Base-by-base conservation (phyloP, 495 filamentous ascomycete species). In the Paragyromitra xinjiangensis region DNA sequence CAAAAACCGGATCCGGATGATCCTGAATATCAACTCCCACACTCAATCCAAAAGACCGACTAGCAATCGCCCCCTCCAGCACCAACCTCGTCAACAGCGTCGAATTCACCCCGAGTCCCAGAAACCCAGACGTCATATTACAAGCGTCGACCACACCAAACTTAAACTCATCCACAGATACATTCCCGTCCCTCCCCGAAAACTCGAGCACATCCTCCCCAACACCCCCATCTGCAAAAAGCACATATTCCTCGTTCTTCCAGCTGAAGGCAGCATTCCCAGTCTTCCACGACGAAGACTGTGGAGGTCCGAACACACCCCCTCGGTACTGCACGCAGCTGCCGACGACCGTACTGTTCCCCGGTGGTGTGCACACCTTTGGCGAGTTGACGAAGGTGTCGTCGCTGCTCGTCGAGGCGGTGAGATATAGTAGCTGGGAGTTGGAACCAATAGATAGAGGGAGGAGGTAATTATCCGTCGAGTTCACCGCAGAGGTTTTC, bases 1-100 rank as follows among this genome's bases (percentile, higher is more conserved):
- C 73, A 26, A 69, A 11, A 73, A 79, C 64, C 2, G 69, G 64
- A 19, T 58, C 63, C 8, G 76, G 50, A 69, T 70, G 55, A 22
- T 80, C 64, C 48, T 29, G 51, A 45, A 81, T 77, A 73, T 81
- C 79, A 45, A 81, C 39, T 22, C 79, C 79, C n/a, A 81, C 79
- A 78, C 71, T 56, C 14, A 80, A 26, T 5, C 78, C 78, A 67
- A 75, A 80, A 5, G 77, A 75, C 40, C 45, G 56, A 16, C 67
- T 56, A 4, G 19, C 58, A 34, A 80, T 62, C 39, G n/a, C 26
- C 6, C 50, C 45, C 14, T 76, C 71, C n/a, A 51, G 45, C 50
- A 69, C 55, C 53, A 80, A 45, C 29, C 53, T 55, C 4, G 9
- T 51, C 37, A 80, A 34, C 19, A 80, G 8, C 22, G 78, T 76